phyloP scores from a whole-genome alignment of 768 basidiomycete genomes.

The Agrocybe chaxingu region DNA sequence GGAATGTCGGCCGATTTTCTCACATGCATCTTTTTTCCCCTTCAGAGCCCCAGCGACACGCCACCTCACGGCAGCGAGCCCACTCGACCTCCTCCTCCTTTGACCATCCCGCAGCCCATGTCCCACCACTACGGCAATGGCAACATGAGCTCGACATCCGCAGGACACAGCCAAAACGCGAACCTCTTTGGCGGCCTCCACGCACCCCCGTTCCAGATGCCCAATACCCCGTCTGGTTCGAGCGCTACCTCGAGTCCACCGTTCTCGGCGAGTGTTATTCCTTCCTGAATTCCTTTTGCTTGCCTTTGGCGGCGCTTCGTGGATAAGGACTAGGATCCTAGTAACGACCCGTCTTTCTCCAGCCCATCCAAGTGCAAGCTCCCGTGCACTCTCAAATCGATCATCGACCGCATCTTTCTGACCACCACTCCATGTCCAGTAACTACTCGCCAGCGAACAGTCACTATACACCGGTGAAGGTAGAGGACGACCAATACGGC shows the following conservation, averaged over 20 bases:
- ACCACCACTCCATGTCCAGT: slow-evolving; percentile 35
- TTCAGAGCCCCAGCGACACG: slow-evolving; percentile 44
- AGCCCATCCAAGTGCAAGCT: slow-evolving; percentile 70
- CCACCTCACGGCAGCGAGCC: slow-evolving; percentile 37
- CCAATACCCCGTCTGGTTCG: slow-evolving; percentile 69
- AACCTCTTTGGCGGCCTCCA: slow-evolving; percentile 35
- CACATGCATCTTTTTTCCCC: no score
- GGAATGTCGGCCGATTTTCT: no score
- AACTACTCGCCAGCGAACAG: slow-evolving; percentile 36
- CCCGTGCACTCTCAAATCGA: slow-evolving; percentile 47
- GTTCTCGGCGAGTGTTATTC: slow-evolving; percentile 82
- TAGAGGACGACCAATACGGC: slow-evolving; percentile 63
- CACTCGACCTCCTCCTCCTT: slow-evolving; percentile 48
- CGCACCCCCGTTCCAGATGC: slow-evolving; percentile 59
- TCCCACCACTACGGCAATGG: slow-evolving; percentile 44
- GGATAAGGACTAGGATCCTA: slow-evolving; percentile 49
- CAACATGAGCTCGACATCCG: no score
- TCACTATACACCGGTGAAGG: slow-evolving; percentile 57
- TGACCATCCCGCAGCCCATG: slow-evolving; percentile 60
- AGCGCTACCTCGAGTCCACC: slow-evolving; percentile 74
- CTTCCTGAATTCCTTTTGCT: slow-evolving; percentile 27
- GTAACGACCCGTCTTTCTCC: slow-evolving; percentile 45
- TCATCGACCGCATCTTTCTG: slow-evolving; percentile 42
- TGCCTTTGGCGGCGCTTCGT: slow-evolving; percentile 25
- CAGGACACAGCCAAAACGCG: slow-evolving; percentile 26